These are phyloP conservation scores for Oryza australiensis DNA, from an alignment of 176 grass and related monocot species.

Conservation along the genomic window DNA sequence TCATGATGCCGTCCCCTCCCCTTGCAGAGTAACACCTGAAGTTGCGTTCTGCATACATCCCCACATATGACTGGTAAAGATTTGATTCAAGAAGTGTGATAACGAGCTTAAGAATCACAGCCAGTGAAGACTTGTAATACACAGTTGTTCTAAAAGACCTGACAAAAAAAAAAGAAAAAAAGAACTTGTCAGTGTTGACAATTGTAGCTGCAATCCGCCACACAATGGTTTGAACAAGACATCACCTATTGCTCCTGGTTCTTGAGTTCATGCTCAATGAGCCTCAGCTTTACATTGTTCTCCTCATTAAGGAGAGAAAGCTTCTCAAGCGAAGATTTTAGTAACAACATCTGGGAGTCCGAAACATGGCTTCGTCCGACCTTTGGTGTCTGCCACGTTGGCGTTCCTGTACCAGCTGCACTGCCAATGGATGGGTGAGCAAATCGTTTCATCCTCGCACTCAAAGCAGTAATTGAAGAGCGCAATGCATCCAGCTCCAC, in stretches of 20 bases:
- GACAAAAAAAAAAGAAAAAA: not conserved
- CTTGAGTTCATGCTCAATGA: conserved; percentile 69
- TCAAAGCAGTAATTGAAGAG: conserved; percentile 67
- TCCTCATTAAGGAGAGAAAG: conserved; percentile 77
- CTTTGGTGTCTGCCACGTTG: conserved; percentile 36
- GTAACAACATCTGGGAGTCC: conserved; percentile 58
- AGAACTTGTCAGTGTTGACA: not conserved
- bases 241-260: conserved; percentile 61
- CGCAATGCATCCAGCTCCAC: conserved; percentile 82
- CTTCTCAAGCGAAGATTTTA: conserved; percentile 80
- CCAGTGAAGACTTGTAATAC: not conserved
- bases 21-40: not conserved
- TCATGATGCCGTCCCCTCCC: not conserved
- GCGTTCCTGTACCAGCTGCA: conserved; percentile 6
- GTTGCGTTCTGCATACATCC: not conserved
- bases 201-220: not conserved
- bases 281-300: conserved; percentile 67
- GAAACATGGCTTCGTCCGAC: conserved; percentile 44
- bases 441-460: conserved; percentile 65
- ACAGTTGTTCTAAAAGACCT: not conserved
- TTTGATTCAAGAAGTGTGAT: not conserved
- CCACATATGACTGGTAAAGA: not conserved
- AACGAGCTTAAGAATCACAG: not conserved
- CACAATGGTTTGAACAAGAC: not conserved
- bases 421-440: conserved; percentile 17